Conservation (phyloP, 305 asterid genomes). For the Fraxinus ornus region DNA sequence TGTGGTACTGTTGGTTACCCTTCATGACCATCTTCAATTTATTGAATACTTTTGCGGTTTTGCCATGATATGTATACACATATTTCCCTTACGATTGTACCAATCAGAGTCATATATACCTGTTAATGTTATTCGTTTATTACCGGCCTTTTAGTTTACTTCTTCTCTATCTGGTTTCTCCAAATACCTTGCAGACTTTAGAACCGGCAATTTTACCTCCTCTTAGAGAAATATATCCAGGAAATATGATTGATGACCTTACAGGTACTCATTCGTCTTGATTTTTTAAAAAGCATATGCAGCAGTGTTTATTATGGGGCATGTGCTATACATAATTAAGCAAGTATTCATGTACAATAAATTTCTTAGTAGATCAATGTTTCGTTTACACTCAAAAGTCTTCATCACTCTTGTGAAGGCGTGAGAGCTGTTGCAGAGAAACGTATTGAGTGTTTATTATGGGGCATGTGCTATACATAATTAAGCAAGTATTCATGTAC, state of each 20-base stretch:
- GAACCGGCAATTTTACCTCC: conserved; percentile 88
- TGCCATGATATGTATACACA: not conserved
- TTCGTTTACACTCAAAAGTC: conserved; percentile 12
- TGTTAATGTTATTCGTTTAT: not conserved
- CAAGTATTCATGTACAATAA: not conserved
- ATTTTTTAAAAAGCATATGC: conserved; percentile 13
- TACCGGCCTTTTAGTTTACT: not conserved
- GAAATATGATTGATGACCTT: conserved; percentile 79
- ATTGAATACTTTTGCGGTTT: not conserved
- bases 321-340: not conserved
- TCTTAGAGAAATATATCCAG: conserved; percentile 78
- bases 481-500: not conserved
- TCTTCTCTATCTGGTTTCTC: conserved; percentile 22
- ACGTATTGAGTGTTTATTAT: conserved; percentile 36
- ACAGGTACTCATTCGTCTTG: conserved; percentile 44
- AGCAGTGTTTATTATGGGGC: not conserved
- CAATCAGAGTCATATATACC: not conserved
- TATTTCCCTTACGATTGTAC: not conserved
- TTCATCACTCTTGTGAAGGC: conserved; percentile 49
- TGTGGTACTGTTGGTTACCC: conserved; percentile 3
- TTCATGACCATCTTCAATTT: not conserved
- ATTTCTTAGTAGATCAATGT: not conserved
- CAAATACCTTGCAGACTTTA: conserved; percentile 63
- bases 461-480: not conserved
- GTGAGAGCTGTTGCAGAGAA: conserved; percentile 80